Percentiles rank a stretch among this genome's conserved stretches.
Evolutionary conservation across 768 basidiomycete genomes (phyloP).

Genomic region (Leccinum disarticulatum): DNA sequence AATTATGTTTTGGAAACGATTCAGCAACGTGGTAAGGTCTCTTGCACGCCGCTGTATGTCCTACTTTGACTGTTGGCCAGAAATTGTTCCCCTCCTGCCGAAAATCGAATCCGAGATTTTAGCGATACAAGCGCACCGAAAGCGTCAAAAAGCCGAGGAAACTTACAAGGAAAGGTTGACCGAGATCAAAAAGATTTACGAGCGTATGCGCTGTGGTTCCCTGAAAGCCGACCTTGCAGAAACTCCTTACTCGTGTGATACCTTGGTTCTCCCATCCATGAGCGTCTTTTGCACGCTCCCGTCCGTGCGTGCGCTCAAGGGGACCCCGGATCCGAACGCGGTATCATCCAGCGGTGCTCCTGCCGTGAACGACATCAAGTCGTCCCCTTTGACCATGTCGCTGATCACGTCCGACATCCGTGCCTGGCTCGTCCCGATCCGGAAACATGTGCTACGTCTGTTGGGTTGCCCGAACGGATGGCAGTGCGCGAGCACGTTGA

Average conservation of each 20-base stretch:
- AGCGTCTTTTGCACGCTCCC: constrained; percentile 50
- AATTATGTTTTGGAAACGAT: too few relatives aligned
- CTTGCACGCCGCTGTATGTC: background rate
- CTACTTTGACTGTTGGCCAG: constrained; percentile 7
- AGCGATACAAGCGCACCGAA: constrained; percentile 22
- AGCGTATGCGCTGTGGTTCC: constrained; percentile 41
- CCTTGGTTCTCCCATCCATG: constrained; percentile 42
- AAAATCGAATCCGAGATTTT: constrained; percentile 33
- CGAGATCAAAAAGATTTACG: constrained; percentile 44
- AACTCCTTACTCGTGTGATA: background rate
- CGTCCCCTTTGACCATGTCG: constrained; percentile 32
- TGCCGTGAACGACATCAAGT: constrained; percentile 17
- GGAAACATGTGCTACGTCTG: constrained; percentile 40
- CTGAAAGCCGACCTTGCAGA: background rate
- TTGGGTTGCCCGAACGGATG: constrained; percentile 52
- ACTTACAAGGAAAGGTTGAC: constrained; percentile 28
- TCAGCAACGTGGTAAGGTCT: too few relatives aligned
- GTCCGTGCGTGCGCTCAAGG: constrained; percentile 38
- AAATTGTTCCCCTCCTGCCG: constrained; percentile 16
- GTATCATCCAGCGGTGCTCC: background rate
- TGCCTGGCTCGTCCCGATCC: constrained; percentile 49
- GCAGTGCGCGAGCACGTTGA: constrained; percentile 46
- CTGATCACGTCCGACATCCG: constrained; percentile 46
- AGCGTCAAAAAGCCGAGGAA: constrained; percentile 29
- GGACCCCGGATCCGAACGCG: constrained; percentile 21